Evolutionary conservation across 2,329 filamentous ascomycete genomes (phyloP), one percentile per base, ranked within the genome.

Genomic region (Monilinia fructicola): DNA sequence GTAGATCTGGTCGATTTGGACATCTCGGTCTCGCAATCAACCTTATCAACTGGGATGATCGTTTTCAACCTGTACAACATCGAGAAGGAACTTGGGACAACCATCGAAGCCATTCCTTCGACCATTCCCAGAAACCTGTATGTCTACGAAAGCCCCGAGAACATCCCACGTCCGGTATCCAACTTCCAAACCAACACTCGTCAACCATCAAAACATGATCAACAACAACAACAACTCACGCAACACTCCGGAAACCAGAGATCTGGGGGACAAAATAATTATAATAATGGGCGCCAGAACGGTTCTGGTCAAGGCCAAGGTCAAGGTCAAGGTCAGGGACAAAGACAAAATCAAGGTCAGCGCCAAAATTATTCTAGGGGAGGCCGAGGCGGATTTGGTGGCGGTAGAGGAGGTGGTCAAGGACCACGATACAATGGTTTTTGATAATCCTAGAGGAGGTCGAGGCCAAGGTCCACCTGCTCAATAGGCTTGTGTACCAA

Each of bases 41-140:
- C 80, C 83, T 99, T 78, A 99, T 99, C 84, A 98, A 96, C 79
- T 99, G 95, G 95, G 95, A 99, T 67, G 95, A 99, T 78, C 89
- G 95, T 38, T 98, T 98, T 97, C 85, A 99, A 98, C 79, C 85
- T 99, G 26, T 99, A 99, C 83, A 96, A 96, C 78, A 99, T 99
- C 73, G 95, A 99, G 79, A 91, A 96, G 74, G 95, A 99, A 76
- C 84, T 99, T 52, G 95, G 95, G 63, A 99, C 95, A 9, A 95
- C 99, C 80, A 99, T 99, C 69, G 91, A 95, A 76, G 89, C 95
- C n/a, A 99, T 99, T 74, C 95, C 95, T 23, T 85, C 88, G 63
- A 90, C 87, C 72, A 99, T 99, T 71, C 95, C 99, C 82, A 98
- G 97, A 85, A 96, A 91, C 71, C 87, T 99, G 48, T 99, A 99